Percentiles rank a stretch among this genome's conserved stretches.
phyloP scores from a whole-genome alignment of 306 rosid species.

The Arachis stenosperma region DNA sequence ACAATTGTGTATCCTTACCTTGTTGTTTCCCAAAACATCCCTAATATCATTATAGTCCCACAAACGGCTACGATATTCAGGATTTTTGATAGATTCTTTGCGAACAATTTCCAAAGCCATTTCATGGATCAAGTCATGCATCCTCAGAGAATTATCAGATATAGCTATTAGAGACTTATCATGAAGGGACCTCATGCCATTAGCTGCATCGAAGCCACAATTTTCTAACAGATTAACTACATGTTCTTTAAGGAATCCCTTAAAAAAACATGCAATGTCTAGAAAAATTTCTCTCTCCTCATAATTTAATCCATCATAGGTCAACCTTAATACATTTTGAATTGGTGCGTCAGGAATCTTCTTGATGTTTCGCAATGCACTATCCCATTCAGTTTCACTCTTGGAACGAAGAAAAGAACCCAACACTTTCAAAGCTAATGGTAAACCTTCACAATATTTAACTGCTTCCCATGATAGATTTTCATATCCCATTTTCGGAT shows the following conservation, averaged over 20 bases:
- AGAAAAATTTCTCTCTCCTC: background rate
- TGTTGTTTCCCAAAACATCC: background rate
- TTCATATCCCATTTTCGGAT: background rate
- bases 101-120: conserved; percentile 23
- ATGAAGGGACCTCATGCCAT: background rate
- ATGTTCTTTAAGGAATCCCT: background rate
- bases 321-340: background rate
- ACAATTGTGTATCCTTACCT: background rate
- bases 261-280: conserved; percentile 24
- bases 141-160: background rate
- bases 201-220: background rate
- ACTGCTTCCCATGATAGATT: background rate
- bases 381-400: background rate
- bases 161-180: conserved; percentile 5
- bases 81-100: background rate
- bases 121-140: conserved; percentile 41
- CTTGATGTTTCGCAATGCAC: background rate
- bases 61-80: background rate
- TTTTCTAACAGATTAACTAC: background rate
- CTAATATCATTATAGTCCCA: background rate
- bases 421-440: conserved; percentile 9
- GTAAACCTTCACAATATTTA: background rate
- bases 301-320: background rate
- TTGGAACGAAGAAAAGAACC: conserved; percentile 3
- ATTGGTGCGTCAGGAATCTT: background rate